Evolutionary conservation across 169 alveolate genomes (phyloP).

Genomic region (Babesia divergens): DNA sequence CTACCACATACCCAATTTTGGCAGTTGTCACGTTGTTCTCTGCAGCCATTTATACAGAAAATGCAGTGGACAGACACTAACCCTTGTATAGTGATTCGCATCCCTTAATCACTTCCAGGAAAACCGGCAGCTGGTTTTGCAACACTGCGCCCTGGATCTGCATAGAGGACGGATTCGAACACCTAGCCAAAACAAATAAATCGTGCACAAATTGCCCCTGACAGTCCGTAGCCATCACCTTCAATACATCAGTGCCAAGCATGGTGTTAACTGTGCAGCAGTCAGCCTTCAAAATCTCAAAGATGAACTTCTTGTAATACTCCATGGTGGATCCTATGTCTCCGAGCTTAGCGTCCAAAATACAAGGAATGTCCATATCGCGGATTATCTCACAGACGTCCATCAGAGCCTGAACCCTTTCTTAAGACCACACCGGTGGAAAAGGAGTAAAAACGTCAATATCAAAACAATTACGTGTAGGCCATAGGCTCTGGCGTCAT

Average conservation of each 20-base stretch:
- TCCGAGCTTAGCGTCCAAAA: constrained; percentile 72
- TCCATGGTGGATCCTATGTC: constrained; percentile 77
- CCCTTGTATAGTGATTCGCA: constrained; percentile 49
- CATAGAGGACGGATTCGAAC: constrained; percentile 66
- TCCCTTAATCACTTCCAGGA: constrained; percentile 59
- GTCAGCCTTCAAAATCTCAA: constrained; percentile 70
- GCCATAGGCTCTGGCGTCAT: too few species aligned
- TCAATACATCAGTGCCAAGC: constrained; percentile 71
- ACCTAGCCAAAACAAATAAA: constrained; percentile 67
- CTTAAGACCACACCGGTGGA: background rate
- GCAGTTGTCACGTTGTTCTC: constrained; percentile 1
- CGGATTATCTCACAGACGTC: constrained; percentile 66
- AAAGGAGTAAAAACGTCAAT: background rate
- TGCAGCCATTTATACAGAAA: background rate
- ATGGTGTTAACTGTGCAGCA: constrained; percentile 73
- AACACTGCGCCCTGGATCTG: constrained; percentile 64
- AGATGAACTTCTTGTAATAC: constrained; percentile 72
- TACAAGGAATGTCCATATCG: constrained; percentile 59
- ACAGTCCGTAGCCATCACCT: constrained; percentile 52
- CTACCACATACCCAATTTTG: constrained; percentile 58
- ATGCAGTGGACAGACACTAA: background rate
- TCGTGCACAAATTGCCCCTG: constrained; percentile 44
- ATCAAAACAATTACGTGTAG: background rate
- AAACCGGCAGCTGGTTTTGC: constrained; percentile 45
- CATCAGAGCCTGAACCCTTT: constrained; percentile 48